These are phyloP conservation scores for Neurospora sp. DNA, from an alignment of 495 filamentous ascomycete species.

Conservation along the genomic window DNA sequence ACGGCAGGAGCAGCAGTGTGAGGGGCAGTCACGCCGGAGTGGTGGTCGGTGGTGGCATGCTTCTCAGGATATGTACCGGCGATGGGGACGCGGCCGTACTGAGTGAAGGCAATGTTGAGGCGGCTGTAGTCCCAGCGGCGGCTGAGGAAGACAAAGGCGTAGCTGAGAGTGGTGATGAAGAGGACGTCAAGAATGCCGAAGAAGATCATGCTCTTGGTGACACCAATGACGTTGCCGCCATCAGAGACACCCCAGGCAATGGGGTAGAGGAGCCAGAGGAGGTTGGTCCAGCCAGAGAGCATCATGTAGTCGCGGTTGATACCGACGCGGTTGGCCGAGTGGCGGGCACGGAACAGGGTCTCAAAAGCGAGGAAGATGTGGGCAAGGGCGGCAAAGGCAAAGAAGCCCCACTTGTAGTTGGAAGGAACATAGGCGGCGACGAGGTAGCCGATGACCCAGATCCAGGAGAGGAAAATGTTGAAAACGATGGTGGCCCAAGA, in stretches of 20 bases:
- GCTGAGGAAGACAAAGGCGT: conserved; percentile 28
- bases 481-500: conserved; percentile 38
- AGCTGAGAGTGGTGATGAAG: conserved; percentile 25
- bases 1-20: conserved; percentile 6
- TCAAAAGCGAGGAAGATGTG: conserved; percentile 24
- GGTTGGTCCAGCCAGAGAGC: conserved; percentile 32
- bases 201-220: conserved; percentile 32
- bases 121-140: conserved; percentile 37
- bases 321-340: conserved; percentile 26
- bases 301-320: conserved; percentile 29
- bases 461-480: conserved; percentile 34
- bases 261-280: conserved; percentile 41
- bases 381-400: conserved; percentile 31
- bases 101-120: conserved; percentile 43
- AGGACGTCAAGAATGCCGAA: conserved; percentile 38
- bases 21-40: conserved; percentile 18
- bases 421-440: conserved; percentile 32
- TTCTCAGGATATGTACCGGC: conserved; percentile 37
- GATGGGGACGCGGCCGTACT: conserved; percentile 39
- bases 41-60: conserved; percentile 12
- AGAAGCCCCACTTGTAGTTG: conserved; percentile 46
- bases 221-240: conserved; percentile 36
- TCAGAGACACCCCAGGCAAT: conserved; percentile 38
- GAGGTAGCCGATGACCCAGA: conserved; percentile 36
- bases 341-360: conserved; percentile 19